These are phyloP conservation scores for Schwanniomyces yamadae DNA, from an alignment of 805 yeast species.

Conservation along the genomic window DNA sequence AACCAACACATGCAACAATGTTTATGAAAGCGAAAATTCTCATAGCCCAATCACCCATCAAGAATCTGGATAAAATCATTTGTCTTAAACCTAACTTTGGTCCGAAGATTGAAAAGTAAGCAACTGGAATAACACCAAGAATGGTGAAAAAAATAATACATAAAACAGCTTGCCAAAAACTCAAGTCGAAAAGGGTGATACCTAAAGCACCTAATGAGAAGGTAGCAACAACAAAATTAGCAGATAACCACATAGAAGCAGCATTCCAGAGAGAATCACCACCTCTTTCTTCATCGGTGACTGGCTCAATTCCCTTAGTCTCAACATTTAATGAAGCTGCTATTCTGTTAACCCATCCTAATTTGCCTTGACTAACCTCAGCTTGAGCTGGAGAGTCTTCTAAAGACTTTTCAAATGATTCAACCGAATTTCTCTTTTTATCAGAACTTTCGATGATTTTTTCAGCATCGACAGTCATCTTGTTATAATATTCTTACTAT, in stretches of 20 bases:
- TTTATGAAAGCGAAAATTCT: slow-evolving; percentile 77
- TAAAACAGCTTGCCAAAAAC: slow-evolving; percentile 70
- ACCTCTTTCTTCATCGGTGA: slow-evolving; percentile 75
- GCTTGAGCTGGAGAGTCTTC: slow-evolving; percentile 2
- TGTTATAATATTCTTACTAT: no score
- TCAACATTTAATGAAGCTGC: slow-evolving; percentile 42
- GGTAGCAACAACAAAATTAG: slow-evolving; percentile 84
- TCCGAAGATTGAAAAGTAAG: slow-evolving; percentile 80
- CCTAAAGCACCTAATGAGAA: slow-evolving; percentile 69
- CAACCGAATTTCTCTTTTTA: neutral
- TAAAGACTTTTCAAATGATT: slow-evolving; percentile 2
- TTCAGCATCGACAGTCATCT: neutral
- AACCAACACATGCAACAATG: slow-evolving; percentile 84
- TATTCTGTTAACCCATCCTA: slow-evolving; percentile 28
- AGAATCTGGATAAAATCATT: slow-evolving; percentile 75
- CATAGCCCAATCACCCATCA: slow-evolving; percentile 73
- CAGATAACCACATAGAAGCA: slow-evolving; percentile 88
- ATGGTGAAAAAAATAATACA: slow-evolving; percentile 69
- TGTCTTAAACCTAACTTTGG: slow-evolving; percentile 85
- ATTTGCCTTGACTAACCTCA: slow-evolving; percentile 23
- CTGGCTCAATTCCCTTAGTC: slow-evolving; percentile 73
- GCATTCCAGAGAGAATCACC: slow-evolving; percentile 66
- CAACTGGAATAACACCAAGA: slow-evolving; percentile 77
- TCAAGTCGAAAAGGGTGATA: slow-evolving; percentile 60
- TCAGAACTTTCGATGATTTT: neutral